Base-by-base conservation (phyloP, 805 yeast genomes). In the Starmerella cellae region DNA sequence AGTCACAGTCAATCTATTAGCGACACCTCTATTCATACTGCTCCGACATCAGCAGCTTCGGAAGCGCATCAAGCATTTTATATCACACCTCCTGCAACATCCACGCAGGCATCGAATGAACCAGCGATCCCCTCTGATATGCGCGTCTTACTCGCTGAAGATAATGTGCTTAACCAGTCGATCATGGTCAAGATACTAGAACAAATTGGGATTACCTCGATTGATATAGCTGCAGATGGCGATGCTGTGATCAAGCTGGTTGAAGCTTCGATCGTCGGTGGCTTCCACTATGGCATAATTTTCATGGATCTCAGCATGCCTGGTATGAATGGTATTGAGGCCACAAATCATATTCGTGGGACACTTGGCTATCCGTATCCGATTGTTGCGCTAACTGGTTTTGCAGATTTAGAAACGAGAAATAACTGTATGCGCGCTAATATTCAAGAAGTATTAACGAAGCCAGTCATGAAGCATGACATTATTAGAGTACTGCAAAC, bases 341-440 rank as follows among this genome's bases (percentile, higher is more conserved):
- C 63, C 13, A 54, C 63, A 3, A 53, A 56, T 24, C 66, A 70
- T 56, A 80, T 87, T 30, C 66, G 94, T 37, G 63, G 69, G n/a
- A 75, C 79, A 30, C 61, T 82, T 42, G 66, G 70, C 4, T 85
- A 73, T 56, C 61, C 62, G 1, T 71, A 72, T 16, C 95, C 95
- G 0, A 85, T 88, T 44, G 85, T 87, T 35, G 96, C 95, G 0
- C 65, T 87, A 43, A 87, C 96, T 0, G 95, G 95, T 1, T 87
- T 79, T 65, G 93, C 94, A 1, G 96, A 87, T 60, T 82, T 82
- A 50, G 77, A 85, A 39, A 87, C 88, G 53, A 82, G 79, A 31
- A 75, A 74, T 51, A 88, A 74, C 45, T 87, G 95, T 60, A 56
- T 77, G 49, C 79, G 74, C 20, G 75, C 79, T 19, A 95, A 94